These are phyloP conservation scores for Aureobasidium namibiae DNA, from an alignment of 2,329 filamentous ascomycete species.

Conservation along the genomic window DNA sequence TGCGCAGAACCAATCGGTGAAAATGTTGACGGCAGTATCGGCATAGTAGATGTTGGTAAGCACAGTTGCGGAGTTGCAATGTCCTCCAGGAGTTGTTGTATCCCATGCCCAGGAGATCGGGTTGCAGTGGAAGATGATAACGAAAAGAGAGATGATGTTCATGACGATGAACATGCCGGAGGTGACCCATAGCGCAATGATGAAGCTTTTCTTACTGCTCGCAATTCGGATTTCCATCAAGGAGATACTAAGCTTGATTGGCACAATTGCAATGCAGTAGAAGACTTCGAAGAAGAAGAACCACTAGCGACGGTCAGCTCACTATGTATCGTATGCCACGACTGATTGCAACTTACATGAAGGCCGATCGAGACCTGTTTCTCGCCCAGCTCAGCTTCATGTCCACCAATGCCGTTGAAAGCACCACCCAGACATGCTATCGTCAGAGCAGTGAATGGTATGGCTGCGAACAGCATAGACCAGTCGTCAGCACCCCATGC, in stretches of 20 bases:
- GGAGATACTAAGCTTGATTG: constrained; percentile 30
- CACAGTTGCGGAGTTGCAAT: constrained; percentile 21
- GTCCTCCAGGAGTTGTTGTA: constrained; percentile 20
- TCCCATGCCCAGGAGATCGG: constrained; percentile 26
- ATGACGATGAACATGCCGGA: constrained; percentile 24
- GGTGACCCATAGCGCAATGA: constrained; percentile 24
- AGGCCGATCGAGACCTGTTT: constrained; percentile 18
- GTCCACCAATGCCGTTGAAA: constrained; percentile 27
- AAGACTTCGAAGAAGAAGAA: constrained; percentile 32
- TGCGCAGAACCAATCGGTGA: constrained; percentile 30
- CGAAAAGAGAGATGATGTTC: constrained; percentile 26
- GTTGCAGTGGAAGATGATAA: constrained; percentile 30
- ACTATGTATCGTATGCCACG: background rate
- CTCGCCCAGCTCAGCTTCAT: constrained; percentile 19
- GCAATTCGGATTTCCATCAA: constrained; percentile 30
- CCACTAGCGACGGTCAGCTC: constrained; percentile 21
- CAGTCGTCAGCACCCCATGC: constrained; percentile 13
- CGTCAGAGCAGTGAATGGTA: constrained; percentile 22
- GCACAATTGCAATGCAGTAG: constrained; percentile 29
- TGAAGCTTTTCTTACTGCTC: constrained; percentile 21
- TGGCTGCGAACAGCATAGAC: constrained; percentile 7
- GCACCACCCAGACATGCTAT: constrained; percentile 23
- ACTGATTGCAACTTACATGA: constrained; percentile 17
- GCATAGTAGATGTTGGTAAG: constrained; percentile 29
- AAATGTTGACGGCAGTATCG: constrained; percentile 29